phyloP scores from a whole-genome alignment of 371 early-diverging fungal species.

The Apophysomyces elegans region DNA sequence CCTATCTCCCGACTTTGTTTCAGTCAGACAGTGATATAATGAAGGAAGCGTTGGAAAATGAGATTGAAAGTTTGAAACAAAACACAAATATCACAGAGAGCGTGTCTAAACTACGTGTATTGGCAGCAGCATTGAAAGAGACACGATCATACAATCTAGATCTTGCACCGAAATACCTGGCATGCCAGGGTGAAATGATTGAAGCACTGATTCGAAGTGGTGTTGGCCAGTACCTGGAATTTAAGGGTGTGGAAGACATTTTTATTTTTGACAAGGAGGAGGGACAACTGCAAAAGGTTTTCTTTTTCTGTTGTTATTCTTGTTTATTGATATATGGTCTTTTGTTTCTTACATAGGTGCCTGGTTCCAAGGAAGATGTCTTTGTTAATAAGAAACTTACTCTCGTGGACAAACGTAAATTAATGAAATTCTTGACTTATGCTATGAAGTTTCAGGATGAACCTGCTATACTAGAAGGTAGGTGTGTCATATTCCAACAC shows the following conservation, averaged over 20 bases:
- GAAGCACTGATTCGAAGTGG: conserved; percentile 81
- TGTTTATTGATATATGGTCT: neutral
- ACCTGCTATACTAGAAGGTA: conserved; percentile 38
- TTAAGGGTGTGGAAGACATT: conserved; percentile 78
- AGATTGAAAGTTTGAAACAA: conserved; percentile 9
- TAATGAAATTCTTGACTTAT: conserved; percentile 88
- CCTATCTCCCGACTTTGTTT: neutral
- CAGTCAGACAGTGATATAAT: neutral
- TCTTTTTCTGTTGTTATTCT: neutral
- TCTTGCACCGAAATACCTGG: conserved; percentile 76
- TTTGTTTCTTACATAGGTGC: conserved; percentile 56
- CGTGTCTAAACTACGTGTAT: conserved; percentile 29
- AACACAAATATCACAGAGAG: conserved; percentile 9
- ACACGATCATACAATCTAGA: conserved; percentile 80
- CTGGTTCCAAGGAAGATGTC: conserved; percentile 92
- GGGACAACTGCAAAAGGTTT: conserved; percentile 41
- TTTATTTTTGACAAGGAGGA: conserved; percentile 55
- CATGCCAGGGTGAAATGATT: conserved; percentile 75
- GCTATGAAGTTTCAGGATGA: conserved; percentile 58
- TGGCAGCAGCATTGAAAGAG: conserved; percentile 41
- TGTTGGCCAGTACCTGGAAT: conserved; percentile 87
- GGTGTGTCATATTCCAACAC: neutral
- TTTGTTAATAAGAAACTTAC: conserved; percentile 78
- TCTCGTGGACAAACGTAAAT: conserved; percentile 83
- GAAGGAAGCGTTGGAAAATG: conserved; percentile 32